Percentiles rank a stretch among this genome's conserved stretches.
Conservation (phyloP, 164 flowering plant genomes). For the Umbellularia californica region DNA sequence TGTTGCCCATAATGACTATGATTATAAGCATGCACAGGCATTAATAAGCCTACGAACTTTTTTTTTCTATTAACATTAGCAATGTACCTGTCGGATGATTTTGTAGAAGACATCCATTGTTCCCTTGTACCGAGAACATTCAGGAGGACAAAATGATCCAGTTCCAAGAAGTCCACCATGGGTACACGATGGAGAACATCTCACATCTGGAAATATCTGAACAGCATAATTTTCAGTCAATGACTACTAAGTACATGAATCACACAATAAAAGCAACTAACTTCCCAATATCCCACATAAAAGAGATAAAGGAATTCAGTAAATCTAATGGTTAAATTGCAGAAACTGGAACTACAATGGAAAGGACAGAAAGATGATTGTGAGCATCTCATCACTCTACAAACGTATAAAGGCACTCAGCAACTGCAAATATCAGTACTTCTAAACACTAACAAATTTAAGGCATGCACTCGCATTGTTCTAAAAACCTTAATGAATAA, state of each 20-base stretch:
- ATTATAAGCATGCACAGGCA: not conserved
- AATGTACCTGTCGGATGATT: conserved; percentile 75
- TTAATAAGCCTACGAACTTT: not conserved
- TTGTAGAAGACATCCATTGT: conserved; percentile 87
- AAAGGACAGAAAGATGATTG: no score
- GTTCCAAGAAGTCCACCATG: conserved; percentile 83
- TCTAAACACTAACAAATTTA: no score
- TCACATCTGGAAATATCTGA: conserved; percentile 85
- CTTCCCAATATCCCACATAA: no score
- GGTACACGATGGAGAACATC: conserved; percentile 86
- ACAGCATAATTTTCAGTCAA: conserved; percentile 1
- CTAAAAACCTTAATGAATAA: no score
- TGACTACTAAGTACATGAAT: not conserved
- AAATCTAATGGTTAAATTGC: no score
- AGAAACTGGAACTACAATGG: no score
- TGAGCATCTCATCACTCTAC: no score
- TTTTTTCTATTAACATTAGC: not conserved
- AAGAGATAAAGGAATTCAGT: no score
- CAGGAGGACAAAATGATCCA: conserved; percentile 76
- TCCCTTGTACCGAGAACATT: conserved; percentile 94
- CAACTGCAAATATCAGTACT: no score
- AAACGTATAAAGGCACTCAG: no score
- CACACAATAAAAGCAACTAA: not conserved
- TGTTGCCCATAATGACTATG: no score
- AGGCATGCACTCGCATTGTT: no score